Base-by-base conservation (phyloP, 305 asterid species). In the Caryopteris hybrid region DNA sequence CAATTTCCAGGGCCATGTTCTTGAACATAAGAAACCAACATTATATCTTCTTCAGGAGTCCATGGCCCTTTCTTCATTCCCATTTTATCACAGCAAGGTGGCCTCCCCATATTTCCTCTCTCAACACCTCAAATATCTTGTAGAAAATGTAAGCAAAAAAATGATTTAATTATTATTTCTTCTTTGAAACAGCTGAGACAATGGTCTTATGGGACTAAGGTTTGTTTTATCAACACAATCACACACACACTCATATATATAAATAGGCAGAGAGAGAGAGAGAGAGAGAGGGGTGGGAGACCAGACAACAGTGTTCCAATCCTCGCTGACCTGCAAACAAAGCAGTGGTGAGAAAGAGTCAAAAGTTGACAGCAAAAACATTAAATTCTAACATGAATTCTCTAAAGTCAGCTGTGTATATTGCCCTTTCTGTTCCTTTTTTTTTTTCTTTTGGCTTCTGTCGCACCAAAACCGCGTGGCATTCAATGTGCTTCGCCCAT, bases 21-120 rank as follows among this genome's bases (percentile, higher is more conserved):
- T 74, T 87, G 87, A 75, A 89, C 84, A 71, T 76, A 87, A 8
- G 89, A 81, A 9, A 87, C 90, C 23, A 89, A 64, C 85, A 84
- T 66, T 70, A 87, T 82, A 73, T 89, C 96, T 72, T 89, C 96
- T 80, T 89, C 96, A 62, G 95, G 96, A 53, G 96, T 87, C 96
- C 96, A 89, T 33, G 94, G 88, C 27, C 96, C 96, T 78, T 87
- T 89, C 81, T 89, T 89, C 57, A 89, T 88, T 4, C 88, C 92
- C 16, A 57, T 61, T 73, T 83, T 87, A 38, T 89, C 96, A 77
- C 92, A 87, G 70, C 95, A 89, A 53, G 96, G 96, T 21, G 92
- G 91, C 60, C 96, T 87, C 38, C 95, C 95, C 95, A 89, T 88
- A 25, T 61, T 0, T 6, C 4, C 3, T n/a, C n/a, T n/a, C n/a